A percentile compares a stretch with the other conserved stretches of the same genome.
phyloP scores from a whole-genome alignment of 2,329 filamentous ascomycete genomes.

The Fusarium goolgardi region DNA sequence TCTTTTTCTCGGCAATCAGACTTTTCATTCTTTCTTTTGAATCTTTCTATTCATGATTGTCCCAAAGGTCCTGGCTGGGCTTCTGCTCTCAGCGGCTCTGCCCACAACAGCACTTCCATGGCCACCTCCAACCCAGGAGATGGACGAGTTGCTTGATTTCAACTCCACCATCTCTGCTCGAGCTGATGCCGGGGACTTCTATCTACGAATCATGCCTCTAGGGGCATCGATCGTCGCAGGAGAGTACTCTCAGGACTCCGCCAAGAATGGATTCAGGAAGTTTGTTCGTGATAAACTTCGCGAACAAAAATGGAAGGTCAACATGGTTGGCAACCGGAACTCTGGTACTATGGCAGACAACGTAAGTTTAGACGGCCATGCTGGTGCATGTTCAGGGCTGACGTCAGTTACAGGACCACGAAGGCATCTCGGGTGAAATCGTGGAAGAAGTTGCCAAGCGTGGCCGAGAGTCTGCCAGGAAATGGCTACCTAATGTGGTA shows the following conservation, averaged over 20 bases:
- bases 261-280: constrained; percentile 4
- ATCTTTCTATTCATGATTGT: neutral
- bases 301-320: constrained; percentile 4
- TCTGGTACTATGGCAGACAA: constrained; percentile 3
- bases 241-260: neutral
- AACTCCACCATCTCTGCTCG: constrained; percentile 4
- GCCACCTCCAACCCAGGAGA: neutral
- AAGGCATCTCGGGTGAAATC: neutral
- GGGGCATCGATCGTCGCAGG: constrained; percentile 1
- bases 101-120: neutral
- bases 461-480: neutral
- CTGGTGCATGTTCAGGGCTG: neutral
- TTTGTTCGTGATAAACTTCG: constrained; percentile 3
- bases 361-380: neutral
- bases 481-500: constrained; percentile 3
- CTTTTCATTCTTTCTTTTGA: neutral
- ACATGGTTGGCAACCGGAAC: constrained; percentile 2
- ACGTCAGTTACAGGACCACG: neutral
- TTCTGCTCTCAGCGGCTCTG: neutral
- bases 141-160: neutral
- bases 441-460: constrained; percentile 1
- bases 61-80: neutral
- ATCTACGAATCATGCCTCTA: neutral
- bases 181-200: constrained; percentile 1
- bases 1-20: neutral